Evolutionary conservation across 768 basidiomycete species (phyloP).

Genomic region (Hydnum rufescens): DNA sequence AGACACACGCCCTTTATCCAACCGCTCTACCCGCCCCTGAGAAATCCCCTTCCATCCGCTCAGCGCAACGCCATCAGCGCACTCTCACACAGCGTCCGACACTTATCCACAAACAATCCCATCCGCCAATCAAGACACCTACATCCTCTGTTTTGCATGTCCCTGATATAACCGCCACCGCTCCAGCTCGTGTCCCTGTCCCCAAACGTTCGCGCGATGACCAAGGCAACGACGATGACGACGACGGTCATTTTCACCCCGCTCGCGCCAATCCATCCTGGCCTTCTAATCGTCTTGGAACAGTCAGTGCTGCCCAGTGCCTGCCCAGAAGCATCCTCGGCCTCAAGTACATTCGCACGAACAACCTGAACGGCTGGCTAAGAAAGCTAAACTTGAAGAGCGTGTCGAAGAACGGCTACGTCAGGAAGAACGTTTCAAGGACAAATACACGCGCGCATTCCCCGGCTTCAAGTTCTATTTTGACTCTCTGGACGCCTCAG

Average conservation of each 20-base stretch:
- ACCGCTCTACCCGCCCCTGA: no score
- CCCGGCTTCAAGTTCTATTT: slow-evolving; percentile 73
- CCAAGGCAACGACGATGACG: neutral
- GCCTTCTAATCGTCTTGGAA: neutral
- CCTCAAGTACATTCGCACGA: neutral
- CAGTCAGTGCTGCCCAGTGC: neutral
- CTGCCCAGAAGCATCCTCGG: no score
- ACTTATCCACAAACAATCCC: neutral
- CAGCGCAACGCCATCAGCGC: neutral
- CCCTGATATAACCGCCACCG: neutral
- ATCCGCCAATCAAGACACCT: neutral
- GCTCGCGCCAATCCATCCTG: neutral
- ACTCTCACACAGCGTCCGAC: neutral
- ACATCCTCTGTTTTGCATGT: neutral
- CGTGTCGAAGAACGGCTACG: slow-evolving; percentile 10
- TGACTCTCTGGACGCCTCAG: slow-evolving; percentile 33
- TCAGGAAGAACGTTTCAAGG: slow-evolving; percentile 38
- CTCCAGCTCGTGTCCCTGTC: neutral
- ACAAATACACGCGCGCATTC: slow-evolving; percentile 74
- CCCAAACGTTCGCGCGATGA: neutral
- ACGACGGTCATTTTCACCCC: neutral
- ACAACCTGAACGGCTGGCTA: neutral
- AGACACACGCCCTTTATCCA: no score
- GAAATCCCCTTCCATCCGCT: neutral
- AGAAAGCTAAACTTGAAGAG: neutral